Percentiles rank a stretch among this genome's conserved stretches.
Evolutionary conservation across 2,329 filamentous ascomycete genomes (phyloP).

Genomic region (Aspergillus novoparasiticus): DNA sequence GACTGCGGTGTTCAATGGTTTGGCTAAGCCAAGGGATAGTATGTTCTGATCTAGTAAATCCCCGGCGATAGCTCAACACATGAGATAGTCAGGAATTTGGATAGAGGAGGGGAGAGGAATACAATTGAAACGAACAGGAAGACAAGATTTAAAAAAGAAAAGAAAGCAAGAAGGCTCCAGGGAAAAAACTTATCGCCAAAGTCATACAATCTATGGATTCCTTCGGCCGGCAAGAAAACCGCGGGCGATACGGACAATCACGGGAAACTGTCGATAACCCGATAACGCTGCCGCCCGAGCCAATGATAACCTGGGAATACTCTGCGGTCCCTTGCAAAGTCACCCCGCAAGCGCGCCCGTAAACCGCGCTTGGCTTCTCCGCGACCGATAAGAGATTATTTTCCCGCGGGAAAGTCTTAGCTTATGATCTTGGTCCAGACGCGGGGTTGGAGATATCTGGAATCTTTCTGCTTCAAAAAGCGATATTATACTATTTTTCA

Average conservation of each 20-base stretch:
- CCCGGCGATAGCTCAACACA: conserved; percentile 6
- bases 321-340: conserved; percentile 2
- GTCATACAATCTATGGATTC: conserved; percentile 5
- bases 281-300: conserved; percentile 15
- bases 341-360: conserved; percentile 6
- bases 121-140: conserved; percentile 8
- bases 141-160: conserved; percentile 7
- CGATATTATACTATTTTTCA: neutral
- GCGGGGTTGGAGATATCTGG: neutral
- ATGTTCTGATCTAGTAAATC: neutral
- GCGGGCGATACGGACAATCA: conserved; percentile 18
- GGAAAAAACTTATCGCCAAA: neutral
- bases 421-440: neutral
- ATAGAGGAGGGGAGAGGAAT: neutral
- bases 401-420: conserved; percentile 22
- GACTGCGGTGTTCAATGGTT: neutral
- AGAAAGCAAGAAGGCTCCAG: conserved; percentile 5
- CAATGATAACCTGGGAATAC: conserved; percentile 5
- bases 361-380: conserved; percentile 4
- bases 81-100: neutral
- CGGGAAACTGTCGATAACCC: conserved; percentile 21
- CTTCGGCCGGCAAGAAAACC: conserved; percentile 16
- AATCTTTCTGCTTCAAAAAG: neutral
- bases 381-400: conserved; percentile 7
- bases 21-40: conserved; percentile 6